phyloP scores from a whole-genome alignment of 23 red algal species.

The Pyropia yezoensis region DNA sequence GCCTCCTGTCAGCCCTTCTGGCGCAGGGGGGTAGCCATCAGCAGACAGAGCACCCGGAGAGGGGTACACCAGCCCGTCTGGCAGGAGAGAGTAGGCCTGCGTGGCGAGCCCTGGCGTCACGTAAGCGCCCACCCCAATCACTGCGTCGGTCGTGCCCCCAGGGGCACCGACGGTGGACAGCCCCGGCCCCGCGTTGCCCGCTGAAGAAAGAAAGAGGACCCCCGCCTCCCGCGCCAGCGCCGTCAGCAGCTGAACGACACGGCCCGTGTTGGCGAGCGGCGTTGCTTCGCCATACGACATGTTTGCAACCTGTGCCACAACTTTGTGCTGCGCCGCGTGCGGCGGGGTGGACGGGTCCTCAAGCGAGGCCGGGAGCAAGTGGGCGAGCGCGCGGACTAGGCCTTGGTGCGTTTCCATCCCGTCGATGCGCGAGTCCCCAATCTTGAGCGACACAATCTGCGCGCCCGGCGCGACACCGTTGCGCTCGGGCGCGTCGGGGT shows the following conservation, averaged over 20 bases:
- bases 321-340: constrained; percentile 1
- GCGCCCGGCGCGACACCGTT: constrained; percentile 62
- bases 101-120: constrained; percentile 59
- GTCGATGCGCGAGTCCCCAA: constrained; percentile 48
- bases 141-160: constrained; percentile 38
- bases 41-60: background rate
- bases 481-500: constrained; percentile 14
- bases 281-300: constrained; percentile 72
- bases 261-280: constrained; percentile 26
- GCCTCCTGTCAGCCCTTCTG: background rate
- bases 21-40: background rate
- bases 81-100: constrained; percentile 48
- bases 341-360: background rate
- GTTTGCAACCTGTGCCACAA: constrained; percentile 47
- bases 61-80: constrained; percentile 26
- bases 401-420: constrained; percentile 82
- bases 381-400: constrained; percentile 34
- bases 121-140: constrained; percentile 68
- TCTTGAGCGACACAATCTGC: constrained; percentile 64
- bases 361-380: constrained; percentile 25
- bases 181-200: constrained; percentile 62
- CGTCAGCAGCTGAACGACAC: constrained; percentile 34
- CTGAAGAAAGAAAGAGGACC: constrained; percentile 61
- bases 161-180: constrained; percentile 50
- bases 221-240: constrained; percentile 45